phyloP scores from a whole-genome alignment of 139 green algal species.

The Chlorella sp. region DNA sequence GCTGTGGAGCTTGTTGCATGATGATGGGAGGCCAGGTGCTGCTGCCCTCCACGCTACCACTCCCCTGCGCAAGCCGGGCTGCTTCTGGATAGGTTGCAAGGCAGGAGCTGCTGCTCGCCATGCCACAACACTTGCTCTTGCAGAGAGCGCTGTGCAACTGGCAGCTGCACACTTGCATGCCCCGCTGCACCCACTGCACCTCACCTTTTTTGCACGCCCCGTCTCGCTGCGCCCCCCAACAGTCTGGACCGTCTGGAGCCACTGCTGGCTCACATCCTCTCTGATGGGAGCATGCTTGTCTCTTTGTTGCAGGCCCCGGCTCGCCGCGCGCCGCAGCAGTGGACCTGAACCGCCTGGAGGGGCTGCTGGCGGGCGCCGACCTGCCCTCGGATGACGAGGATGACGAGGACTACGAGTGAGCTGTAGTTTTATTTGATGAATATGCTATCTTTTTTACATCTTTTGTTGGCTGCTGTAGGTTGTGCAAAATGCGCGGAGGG shows the following conservation, averaged over 20 bases:
- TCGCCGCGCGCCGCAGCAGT: constrained; percentile 26
- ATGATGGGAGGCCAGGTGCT: too few relatives aligned
- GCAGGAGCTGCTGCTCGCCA: too few relatives aligned
- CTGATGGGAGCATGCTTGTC: not conserved
- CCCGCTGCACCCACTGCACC: not conserved
- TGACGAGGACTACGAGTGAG: constrained; percentile 50
- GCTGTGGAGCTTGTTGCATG: too few relatives aligned
- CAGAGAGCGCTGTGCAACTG: too few relatives aligned
- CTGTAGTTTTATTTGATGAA: not conserved
- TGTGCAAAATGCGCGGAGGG: too few relatives aligned
- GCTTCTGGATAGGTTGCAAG: too few relatives aligned
- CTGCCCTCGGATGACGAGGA: constrained; percentile 53
- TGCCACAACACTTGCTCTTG: too few relatives aligned
- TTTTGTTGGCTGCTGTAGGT: too few relatives aligned
- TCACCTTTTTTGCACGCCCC: not conserved
- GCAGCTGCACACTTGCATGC: too few relatives aligned
- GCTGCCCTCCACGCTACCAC: not conserved
- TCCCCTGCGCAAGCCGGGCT: too few relatives aligned
- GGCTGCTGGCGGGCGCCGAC: constrained; percentile 41
- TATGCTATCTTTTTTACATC: not conserved
- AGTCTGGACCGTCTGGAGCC: not conserved
- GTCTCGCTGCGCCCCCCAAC: not conserved
- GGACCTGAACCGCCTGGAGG: constrained; percentile 27
- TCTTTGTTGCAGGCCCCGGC: constrained; percentile 26
- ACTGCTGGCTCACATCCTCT: not conserved